phyloP scores from a whole-genome alignment of 1,284 basidiomycete genomes.

The Ganoderma meredithae region DNA sequence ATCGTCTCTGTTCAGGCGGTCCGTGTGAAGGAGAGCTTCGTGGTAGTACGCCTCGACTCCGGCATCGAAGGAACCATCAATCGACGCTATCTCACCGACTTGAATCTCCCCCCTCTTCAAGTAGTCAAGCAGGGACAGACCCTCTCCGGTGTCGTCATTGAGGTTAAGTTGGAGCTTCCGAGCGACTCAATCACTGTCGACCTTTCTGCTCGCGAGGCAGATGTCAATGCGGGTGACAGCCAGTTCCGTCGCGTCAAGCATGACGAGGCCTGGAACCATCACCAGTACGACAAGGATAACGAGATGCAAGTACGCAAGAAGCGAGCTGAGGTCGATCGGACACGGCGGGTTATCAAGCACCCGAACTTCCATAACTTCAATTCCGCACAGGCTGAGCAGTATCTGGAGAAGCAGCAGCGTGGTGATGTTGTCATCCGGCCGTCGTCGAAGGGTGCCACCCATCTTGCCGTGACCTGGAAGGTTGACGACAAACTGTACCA shows the following conservation, averaged over 20 bases:
- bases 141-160: conserved; percentile 83
- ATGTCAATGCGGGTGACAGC: conserved; percentile 73
- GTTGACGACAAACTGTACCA: conserved; percentile 97
- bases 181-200: conserved; percentile 76
- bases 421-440: conserved; percentile 97
- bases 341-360: conserved; percentile 93
- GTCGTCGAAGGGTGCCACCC: conserved; percentile 92
- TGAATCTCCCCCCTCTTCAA: conserved; percentile 50
- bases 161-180: conserved; percentile 70
- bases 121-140: conserved; percentile 80
- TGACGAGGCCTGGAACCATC: conserved; percentile 76
- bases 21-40: conserved; percentile 60
- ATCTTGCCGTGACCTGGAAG: conserved; percentile 99
- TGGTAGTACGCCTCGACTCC: conserved; percentile 84
- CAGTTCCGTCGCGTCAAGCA: conserved; percentile 68
- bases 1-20: conserved; percentile 86
- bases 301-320: conserved; percentile 87
- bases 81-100: conserved; percentile 69
- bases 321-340: conserved; percentile 77
- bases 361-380: conserved; percentile 99
- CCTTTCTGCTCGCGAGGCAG: conserved; percentile 78
- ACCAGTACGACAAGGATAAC: conserved; percentile 72
- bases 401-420: conserved; percentile 89
- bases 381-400: conserved; percentile 88
- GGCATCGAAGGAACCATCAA: conserved; percentile 90